Evolutionary conservation across 495 filamentous ascomycete genomes (phyloP).

Genomic region (Corynascus novoguineensis): DNA sequence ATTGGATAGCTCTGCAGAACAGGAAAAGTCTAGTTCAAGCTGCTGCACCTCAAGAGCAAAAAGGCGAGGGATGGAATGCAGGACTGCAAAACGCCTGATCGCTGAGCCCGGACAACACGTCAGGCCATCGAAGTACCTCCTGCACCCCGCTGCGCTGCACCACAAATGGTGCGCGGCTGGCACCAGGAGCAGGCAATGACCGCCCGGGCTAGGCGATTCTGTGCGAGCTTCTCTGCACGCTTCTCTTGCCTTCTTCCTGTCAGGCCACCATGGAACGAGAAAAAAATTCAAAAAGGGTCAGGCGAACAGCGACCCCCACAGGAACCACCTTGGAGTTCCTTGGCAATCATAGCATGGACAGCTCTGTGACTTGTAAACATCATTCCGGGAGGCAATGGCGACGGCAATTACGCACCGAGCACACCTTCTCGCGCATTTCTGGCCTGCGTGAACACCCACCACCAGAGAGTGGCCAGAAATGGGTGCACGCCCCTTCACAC

Average conservation of each 20-base stretch:
- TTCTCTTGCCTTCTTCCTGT: slow-evolving; percentile 7
- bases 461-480: not conserved
- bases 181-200: slow-evolving; percentile 5
- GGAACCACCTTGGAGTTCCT: not conserved
- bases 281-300: slow-evolving; percentile 6
- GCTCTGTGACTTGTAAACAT: not conserved
- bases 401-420: slow-evolving; percentile 12
- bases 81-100: slow-evolving; percentile 18
- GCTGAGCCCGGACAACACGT: slow-evolving; percentile 16
- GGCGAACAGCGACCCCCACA: slow-evolving; percentile 10
- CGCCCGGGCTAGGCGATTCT: slow-evolving; percentile 13
- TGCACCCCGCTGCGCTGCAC: too few species aligned
- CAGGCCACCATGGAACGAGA: slow-evolving; percentile 7
- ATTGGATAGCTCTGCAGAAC: slow-evolving; percentile 10
- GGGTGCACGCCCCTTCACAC: slow-evolving; percentile 9
- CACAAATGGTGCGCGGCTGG: not conserved
- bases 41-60: not conserved
- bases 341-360: slow-evolving; percentile 6
- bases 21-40: not conserved
- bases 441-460: slow-evolving; percentile 5
- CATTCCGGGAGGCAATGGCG: slow-evolving; percentile 6
- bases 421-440: slow-evolving; percentile 15
- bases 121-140: slow-evolving; percentile 14
- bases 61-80: slow-evolving; percentile 18
- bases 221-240: not conserved